Evolutionary conservation across 1,284 basidiomycete species (phyloP).

Genomic region (Sporisorium graminicola): DNA sequence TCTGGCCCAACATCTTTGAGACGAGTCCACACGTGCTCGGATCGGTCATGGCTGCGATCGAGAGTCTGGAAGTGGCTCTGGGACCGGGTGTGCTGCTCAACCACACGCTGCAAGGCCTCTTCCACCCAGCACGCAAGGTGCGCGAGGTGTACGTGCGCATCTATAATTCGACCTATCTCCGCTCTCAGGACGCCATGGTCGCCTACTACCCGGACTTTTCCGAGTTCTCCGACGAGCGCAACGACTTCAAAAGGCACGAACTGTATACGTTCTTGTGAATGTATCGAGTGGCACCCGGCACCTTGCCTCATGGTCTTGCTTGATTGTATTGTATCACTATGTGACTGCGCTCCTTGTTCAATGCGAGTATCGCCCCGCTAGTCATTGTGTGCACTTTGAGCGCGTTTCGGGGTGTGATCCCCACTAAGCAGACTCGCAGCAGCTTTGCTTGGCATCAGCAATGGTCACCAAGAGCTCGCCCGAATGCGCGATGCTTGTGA

Average conservation of each 20-base stretch:
- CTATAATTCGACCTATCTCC: constrained; percentile 79
- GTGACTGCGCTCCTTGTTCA: background rate
- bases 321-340: background rate
- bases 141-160: constrained; percentile 88
- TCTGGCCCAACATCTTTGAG: constrained; percentile 99
- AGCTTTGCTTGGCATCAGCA: background rate
- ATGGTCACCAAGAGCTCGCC: background rate
- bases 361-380: background rate
- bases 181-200: constrained; percentile 88
- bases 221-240: constrained; percentile 62
- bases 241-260: constrained; percentile 64
- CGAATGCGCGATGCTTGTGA: background rate
- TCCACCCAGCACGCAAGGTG: constrained; percentile 88
- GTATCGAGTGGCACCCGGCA: background rate
- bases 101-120: constrained; percentile 74
- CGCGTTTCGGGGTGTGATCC: too few species aligned
- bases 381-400: too few species aligned
- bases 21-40: constrained; percentile 98
- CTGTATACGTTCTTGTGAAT: constrained; percentile 47
- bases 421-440: background rate
- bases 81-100: constrained; percentile 92
- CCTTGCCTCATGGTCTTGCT: background rate
- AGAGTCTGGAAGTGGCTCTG: constrained; percentile 94
- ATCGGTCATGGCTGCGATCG: constrained; percentile 79
- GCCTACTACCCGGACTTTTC: constrained; percentile 83